These are phyloP conservation scores for Trematosphaeria pertusa DNA, from an alignment of 2,329 filamentous ascomycete genomes.

Conservation along the genomic window DNA sequence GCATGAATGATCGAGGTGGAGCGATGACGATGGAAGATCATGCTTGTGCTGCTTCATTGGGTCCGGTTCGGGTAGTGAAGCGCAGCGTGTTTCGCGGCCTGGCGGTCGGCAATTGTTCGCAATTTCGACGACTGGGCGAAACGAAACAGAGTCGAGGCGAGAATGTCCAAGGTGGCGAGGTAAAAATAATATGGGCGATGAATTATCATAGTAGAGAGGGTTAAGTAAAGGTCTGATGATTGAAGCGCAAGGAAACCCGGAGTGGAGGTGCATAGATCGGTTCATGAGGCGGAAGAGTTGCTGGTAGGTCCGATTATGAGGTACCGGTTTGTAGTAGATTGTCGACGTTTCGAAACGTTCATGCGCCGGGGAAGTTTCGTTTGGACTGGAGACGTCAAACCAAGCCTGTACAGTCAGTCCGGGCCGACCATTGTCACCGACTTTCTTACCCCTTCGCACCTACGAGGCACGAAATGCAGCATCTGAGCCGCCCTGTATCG, in stretches of 20 bases:
- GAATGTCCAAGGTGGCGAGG: background rate
- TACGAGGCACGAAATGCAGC: background rate
- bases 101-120: background rate
- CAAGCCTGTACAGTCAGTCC: background rate
- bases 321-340: background rate
- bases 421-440: background rate
- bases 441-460: background rate
- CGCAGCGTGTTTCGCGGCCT: conserved; percentile 1
- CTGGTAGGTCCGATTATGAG: no score
- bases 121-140: background rate
- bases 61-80: background rate
- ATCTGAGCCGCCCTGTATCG: no score
- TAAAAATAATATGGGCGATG: background rate
- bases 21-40: background rate
- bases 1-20: conserved; percentile 6
- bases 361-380: background rate
- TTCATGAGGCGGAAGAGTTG: background rate
- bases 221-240: background rate
- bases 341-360: conserved; percentile 1
- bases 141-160: conserved; percentile 3
- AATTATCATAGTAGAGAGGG: background rate
- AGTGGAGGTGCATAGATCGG: background rate
- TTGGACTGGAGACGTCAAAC: background rate
- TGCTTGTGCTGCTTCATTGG: background rate
- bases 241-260: background rate